Conservation (phyloP, 2,329 filamentous ascomycete genomes). For the Diaporthe ilicicola region DNA sequence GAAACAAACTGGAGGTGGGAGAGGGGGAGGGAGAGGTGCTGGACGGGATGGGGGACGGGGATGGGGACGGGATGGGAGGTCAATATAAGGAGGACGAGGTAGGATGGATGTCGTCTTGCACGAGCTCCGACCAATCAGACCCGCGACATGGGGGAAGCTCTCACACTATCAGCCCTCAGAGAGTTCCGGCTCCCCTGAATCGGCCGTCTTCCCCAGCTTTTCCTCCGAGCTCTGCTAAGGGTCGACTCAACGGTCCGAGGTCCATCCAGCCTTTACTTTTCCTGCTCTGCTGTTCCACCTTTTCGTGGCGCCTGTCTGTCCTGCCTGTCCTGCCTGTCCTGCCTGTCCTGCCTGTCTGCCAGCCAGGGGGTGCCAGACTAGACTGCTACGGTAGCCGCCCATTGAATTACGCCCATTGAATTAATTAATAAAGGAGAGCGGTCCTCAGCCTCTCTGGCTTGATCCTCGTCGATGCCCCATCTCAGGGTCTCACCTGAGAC, state of each 20-base stretch:
- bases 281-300: neutral
- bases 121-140: conserved; percentile 42
- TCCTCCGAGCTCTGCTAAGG: conserved; percentile 19
- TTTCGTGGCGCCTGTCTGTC: neutral
- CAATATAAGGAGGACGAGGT: conserved; percentile 28
- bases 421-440: neutral
- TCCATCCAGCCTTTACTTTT: conserved; percentile 5
- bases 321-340: too few species aligned
- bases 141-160: conserved; percentile 36
- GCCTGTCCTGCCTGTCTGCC: too few species aligned
- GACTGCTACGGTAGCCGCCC: neutral
- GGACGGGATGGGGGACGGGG: conserved; percentile 24
- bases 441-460: neutral
- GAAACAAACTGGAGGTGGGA: conserved; percentile 30
- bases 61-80: conserved; percentile 40
- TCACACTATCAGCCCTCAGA: conserved; percentile 27
- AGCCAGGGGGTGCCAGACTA: neutral
- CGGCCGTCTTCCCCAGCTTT: conserved; percentile 16
- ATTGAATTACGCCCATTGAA: too few species aligned
- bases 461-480: conserved; percentile 9
- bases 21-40: conserved; percentile 33
- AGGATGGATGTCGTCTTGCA: conserved; percentile 35
- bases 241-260: neutral
- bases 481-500: conserved; percentile 16
- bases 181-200: conserved; percentile 23